Conservation (phyloP, 2,329 filamentous ascomycete genomes). For the Teratosphaeria epicoccoides region DNA sequence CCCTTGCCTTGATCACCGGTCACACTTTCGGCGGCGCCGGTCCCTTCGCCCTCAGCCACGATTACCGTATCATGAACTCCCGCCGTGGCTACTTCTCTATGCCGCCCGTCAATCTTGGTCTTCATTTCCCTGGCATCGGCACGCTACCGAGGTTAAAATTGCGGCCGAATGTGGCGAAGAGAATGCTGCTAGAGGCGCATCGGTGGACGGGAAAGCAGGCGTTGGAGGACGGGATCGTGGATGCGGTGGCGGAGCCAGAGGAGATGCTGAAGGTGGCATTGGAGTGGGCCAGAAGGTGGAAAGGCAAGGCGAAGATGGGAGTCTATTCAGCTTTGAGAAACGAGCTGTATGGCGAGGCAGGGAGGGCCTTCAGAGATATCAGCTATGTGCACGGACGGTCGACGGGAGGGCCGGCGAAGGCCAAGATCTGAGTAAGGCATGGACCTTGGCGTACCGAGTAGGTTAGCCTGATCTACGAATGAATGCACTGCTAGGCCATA, state of each 20-base stretch:
- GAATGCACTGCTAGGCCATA: too few relatives aligned
- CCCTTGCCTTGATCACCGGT: slow-evolving; percentile 38
- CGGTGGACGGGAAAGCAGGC: slow-evolving; percentile 44
- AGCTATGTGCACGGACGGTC: slow-evolving; percentile 43
- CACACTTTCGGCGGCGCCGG: slow-evolving; percentile 41
- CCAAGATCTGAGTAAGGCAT: slow-evolving; percentile 35
- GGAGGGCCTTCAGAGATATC: slow-evolving; percentile 40
- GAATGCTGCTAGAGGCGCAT: slow-evolving; percentile 47
- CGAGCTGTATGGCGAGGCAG: slow-evolving; percentile 45
- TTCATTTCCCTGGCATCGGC: slow-evolving; percentile 47
- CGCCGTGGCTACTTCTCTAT: slow-evolving; percentile 39
- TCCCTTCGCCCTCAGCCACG: slow-evolving; percentile 38
- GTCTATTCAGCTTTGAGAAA: slow-evolving; percentile 43
- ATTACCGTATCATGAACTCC: slow-evolving; percentile 41
- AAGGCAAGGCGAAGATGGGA: slow-evolving; percentile 35
- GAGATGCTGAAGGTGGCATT: slow-evolving; percentile 39
- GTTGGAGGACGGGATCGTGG: slow-evolving; percentile 43
- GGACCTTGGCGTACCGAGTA: not conserved
- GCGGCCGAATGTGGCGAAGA: slow-evolving; percentile 40
- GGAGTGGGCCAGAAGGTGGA: slow-evolving; percentile 34
- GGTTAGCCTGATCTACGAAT: not conserved
- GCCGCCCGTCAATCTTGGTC: slow-evolving; percentile 45
- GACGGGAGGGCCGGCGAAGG: slow-evolving; percentile 35
- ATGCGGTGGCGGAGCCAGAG: slow-evolving; percentile 40
- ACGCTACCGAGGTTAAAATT: slow-evolving; percentile 43